A percentile compares a stretch with the other conserved stretches of the same genome.
Evolutionary conservation across 1,139 yeast species (phyloP).

Genomic region (Geotrichum macrosporum): DNA sequence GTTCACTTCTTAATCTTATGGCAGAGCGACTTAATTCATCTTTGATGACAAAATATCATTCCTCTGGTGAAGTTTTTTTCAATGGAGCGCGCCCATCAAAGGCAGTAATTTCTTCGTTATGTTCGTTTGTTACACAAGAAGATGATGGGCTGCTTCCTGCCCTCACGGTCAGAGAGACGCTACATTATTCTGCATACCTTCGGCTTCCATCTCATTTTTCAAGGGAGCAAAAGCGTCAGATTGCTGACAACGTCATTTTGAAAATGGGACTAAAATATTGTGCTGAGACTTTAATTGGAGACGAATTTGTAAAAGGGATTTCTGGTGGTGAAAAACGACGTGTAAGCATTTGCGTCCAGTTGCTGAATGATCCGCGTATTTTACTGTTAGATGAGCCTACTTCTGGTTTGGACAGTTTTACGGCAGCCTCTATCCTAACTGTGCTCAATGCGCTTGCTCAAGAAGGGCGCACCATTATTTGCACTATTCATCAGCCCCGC

Average conservation of each 20-base stretch:
- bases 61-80: constrained; percentile 44
- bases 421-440: constrained; percentile 64
- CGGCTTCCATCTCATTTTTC: constrained; percentile 44
- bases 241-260: constrained; percentile 55
- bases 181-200: constrained; percentile 65
- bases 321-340: constrained; percentile 87
- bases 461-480: constrained; percentile 63
- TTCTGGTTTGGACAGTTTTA: constrained; percentile 78
- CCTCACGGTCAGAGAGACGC: constrained; percentile 72
- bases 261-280: constrained; percentile 73
- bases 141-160: constrained; percentile 67
- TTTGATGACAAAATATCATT: constrained; percentile 37
- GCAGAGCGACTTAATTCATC: constrained; percentile 58
- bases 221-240: constrained; percentile 32
- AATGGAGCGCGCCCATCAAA: constrained; percentile 45
- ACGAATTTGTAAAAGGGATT: constrained; percentile 62
- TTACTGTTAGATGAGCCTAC: constrained; percentile 82
- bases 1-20: constrained; percentile 62
- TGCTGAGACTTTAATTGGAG: constrained; percentile 72
- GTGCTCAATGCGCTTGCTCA: constrained; percentile 57
- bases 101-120: constrained; percentile 47
- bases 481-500: constrained; percentile 84
- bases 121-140: constrained; percentile 76
- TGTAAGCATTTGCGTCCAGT: constrained; percentile 74
- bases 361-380: constrained; percentile 65